Base-by-base conservation (phyloP, 768 basidiomycete genomes). In the Russula sp. region DNA sequence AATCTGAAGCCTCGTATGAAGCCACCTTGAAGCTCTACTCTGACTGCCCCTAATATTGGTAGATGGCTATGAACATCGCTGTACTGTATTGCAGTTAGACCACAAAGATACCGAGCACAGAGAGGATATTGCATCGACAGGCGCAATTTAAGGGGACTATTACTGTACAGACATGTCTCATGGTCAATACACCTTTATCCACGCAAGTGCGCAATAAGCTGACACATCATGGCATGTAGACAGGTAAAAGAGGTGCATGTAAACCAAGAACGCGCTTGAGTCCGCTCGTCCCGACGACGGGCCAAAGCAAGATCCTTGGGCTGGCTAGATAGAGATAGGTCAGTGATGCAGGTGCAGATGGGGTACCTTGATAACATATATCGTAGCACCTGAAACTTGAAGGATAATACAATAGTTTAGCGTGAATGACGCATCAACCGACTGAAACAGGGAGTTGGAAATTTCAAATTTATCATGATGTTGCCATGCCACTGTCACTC, bases 231-330 rank as follows among this genome's bases (percentile, higher is more conserved):
- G 22, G 22, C 22, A 65, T 44, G 14, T 31, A 37, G 40, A 61
- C 39, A 39, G 48, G 53, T 27, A 44, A 22, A 39, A 32, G 7
- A 59, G n/a, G 57, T 56, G 55, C 35, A 50, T 22, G 27, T 40
- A n/a, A 32, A 51, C 6, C 20, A 40, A 31, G 32, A 39, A 51
- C 31, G 37, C 62, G 49, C 45, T 69, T 80, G 87, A 68, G 85
- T 84, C 50, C 89, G 80, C 77, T 91, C 91, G 49, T 90, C 91
- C 44, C 91, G 73, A 71, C 90, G 80, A 53, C 90, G 83, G 53
- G 89, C 90, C 54, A 91, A 80, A 52, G 88, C 86, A 61, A 92
- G 82, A 77, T 92, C 90, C 77, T 91, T 91, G 7, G 91, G 91
- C 76, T 91, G 89, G 72, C 77, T 79, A 63, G 64, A 68, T 34